Conservation (phyloP, 148 eudicot species). For the Mesembryanthemum crystallinum region DNA sequence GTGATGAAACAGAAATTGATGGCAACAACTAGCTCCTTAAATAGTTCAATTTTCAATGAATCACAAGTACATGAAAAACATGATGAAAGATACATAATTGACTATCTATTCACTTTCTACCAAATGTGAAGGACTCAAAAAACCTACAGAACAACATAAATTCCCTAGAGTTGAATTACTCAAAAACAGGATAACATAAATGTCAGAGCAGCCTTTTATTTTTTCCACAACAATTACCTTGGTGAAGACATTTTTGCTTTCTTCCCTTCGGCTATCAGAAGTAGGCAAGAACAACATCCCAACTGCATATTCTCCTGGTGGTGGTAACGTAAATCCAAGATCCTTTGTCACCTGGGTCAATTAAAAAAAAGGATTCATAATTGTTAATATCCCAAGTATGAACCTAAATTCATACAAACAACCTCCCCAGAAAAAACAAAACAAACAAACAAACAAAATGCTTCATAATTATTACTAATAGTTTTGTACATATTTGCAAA, state of each 20-base stretch:
- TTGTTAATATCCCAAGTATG: background rate
- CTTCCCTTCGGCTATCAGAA: slow-evolving; percentile 71
- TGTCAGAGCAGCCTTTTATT: background rate
- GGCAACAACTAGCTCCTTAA: background rate
- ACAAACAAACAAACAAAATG: background rate
- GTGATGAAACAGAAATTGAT: background rate
- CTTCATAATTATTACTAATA: background rate
- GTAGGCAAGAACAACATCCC: slow-evolving; percentile 99
- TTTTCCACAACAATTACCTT: too few relatives aligned
- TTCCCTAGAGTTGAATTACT: background rate
- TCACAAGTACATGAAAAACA: background rate
- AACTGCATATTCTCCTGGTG: slow-evolving; percentile 82
- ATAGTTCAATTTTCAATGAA: background rate
- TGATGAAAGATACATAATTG: background rate
- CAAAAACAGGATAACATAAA: background rate
- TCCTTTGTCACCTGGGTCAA: slow-evolving; percentile 67
- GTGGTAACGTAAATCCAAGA: slow-evolving; percentile 78
- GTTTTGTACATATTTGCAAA: background rate
- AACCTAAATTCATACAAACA: background rate
- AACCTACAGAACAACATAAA: background rate
- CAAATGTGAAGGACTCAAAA: background rate
- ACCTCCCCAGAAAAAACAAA: background rate
- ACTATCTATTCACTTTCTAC: background rate
- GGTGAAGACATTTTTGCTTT: slow-evolving; percentile 87
- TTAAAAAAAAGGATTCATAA: background rate